Evolutionary conservation across 108 stramenopile genomes (phyloP), one percentile per base, ranked within the genome.

Genomic region (Seminavis robusta): DNA sequence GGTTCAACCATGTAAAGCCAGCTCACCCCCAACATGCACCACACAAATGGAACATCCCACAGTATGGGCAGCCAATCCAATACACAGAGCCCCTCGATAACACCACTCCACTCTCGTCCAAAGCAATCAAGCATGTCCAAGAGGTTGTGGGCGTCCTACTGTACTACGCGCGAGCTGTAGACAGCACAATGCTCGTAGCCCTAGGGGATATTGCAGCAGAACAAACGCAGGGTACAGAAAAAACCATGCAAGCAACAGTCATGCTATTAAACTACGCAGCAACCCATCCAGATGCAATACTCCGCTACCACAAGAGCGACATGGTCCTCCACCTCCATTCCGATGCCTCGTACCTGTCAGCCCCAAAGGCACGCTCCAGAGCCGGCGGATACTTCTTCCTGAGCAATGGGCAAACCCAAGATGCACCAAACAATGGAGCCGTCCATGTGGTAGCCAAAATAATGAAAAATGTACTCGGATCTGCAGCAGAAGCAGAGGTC

Each of bases 261-360:
- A 55, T 65, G 39, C 58, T 81, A 13, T 56, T 81, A 15, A 65
- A 81, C 29, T 77, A 81, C 37, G 39, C 41, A 2, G 71, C 78
- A 42, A 58, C 73, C 13, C 64, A 80, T 41, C 73, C 70, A 10
- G 33, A 73, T 33, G 72, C 75, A 44, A 67, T 44, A 1, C 15
- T 74, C 10, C 61, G 67, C 10, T 76, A 63, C 37, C 28, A 43
- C 15, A 29, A 32, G 42, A 70, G 69, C 31, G 69, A 67, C 46
- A 74, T 79, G 78, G 4, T 57, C 11, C 65, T 75, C 0, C 24
- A 33, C 20, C 54, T 73, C 58, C 40, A 71, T 19, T 39, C 32
- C 38, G 61, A 76, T 49, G 67, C 68, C 28, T 52, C 63, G 10
- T 81, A 76, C 44, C 59, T 81, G 3, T 24, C 29, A 36, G 68